Evolutionary conservation across 257 asterid species (phyloP), one percentile per base, ranked within the genome.

Genomic region (Plectranthus barbatus): DNA sequence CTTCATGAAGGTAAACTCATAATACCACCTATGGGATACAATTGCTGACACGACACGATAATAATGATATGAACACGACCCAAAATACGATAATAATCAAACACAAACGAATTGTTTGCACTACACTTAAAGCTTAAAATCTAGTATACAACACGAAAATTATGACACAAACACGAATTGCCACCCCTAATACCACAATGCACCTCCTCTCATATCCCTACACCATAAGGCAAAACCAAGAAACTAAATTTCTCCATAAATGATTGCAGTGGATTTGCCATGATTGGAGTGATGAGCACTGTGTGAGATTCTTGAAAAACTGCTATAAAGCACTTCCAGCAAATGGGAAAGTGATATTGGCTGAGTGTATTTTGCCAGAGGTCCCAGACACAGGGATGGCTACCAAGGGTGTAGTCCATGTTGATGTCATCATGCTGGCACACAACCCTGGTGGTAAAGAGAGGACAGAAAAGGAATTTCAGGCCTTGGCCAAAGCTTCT

Each of bases 1-100:
- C 74, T 89, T 92, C 84, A 83, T 92, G 97, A 92, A 92, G 94
- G 97, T 87, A 37, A n/a, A n/a, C n/a, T n/a, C n/a, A n/a, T n/a
- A n/a, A n/a, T n/a, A n/a, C n/a, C n/a, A n/a, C n/a, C n/a, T n/a
- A n/a, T n/a, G n/a, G n/a, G n/a, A n/a, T n/a, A n/a, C n/a, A n/a
- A n/a, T n/a, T n/a, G n/a, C n/a, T n/a, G n/a, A n/a, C n/a, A n/a
- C n/a, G n/a, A n/a, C n/a, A n/a, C n/a, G n/a, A n/a, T n/a, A n/a
- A n/a, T n/a, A n/a, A n/a, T n/a, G n/a, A n/a, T n/a, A n/a, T n/a
- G n/a, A n/a, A n/a, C n/a, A n/a, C n/a, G n/a, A n/a, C n/a, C n/a
- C n/a, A n/a, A n/a, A n/a, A n/a, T n/a, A n/a, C n/a, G n/a, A n/a
- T n/a, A n/a, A n/a, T n/a, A n/a, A n/a, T n/a, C n/a, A n/a, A n/a